Evolutionary conservation across 140 eudicot genomes (phyloP).

Genomic region (Senecio squalidus): DNA sequence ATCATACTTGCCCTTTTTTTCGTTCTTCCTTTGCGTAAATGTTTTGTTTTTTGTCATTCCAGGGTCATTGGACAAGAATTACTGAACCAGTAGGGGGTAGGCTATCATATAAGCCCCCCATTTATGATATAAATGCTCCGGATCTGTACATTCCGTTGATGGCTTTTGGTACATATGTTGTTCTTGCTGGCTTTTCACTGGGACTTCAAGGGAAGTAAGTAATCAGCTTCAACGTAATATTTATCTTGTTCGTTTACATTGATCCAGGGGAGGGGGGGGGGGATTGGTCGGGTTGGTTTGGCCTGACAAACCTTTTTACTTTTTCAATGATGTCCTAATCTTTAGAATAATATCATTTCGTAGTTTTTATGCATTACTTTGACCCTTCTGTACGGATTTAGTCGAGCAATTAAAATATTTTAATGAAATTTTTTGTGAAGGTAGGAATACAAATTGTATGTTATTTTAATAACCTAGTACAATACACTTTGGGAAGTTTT

Average conservation of each 20-base stretch:
- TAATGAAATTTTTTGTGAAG: too few relatives aligned
- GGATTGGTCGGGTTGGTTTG: too few relatives aligned
- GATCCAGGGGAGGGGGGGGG: not conserved
- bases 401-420: too few relatives aligned
- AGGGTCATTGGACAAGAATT: constrained; percentile 99
- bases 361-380: too few relatives aligned
- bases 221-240: not conserved
- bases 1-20: not conserved
- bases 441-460: too few relatives aligned
- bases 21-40: not conserved
- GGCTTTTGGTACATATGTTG: constrained; percentile 88
- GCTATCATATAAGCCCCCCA: constrained; percentile 93
- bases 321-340: too few relatives aligned
- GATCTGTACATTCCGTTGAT: constrained; percentile 88
- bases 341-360: too few relatives aligned
- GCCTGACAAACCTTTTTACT: too few relatives aligned
- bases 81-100: constrained; percentile 94
- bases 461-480: not conserved
- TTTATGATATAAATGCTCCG: constrained; percentile 96
- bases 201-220: constrained; percentile 92
- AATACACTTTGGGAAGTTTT: not conserved
- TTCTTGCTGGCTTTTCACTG: constrained; percentile 74
- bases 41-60: constrained; percentile 8
- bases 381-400: too few relatives aligned
- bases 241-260: not conserved